Conservation (phyloP, 2,329 filamentous ascomycete genomes). For the Colletotrichum viniferum region DNA sequence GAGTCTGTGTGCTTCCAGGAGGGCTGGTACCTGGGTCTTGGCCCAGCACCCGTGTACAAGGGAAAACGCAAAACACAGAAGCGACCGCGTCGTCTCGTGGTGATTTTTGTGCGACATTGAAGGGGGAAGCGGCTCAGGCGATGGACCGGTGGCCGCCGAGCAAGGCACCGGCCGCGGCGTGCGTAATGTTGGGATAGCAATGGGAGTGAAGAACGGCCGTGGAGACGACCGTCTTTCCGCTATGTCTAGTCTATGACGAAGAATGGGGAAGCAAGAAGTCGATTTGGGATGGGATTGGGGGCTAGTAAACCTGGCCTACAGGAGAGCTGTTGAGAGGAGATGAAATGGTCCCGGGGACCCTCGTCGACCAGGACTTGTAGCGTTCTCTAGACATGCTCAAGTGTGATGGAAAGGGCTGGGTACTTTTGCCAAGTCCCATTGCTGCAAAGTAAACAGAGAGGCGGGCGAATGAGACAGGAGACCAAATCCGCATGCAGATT, state of each 20-base stretch:
- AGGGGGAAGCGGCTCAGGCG: neutral
- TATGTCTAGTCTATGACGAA: neutral
- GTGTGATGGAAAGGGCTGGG: neutral
- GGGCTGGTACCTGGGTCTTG: neutral
- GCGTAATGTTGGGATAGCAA: neutral
- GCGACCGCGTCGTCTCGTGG: neutral
- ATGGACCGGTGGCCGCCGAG: neutral
- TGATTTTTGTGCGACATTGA: conserved; percentile 2
- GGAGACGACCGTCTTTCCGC: neutral
- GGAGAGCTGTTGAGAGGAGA: neutral
- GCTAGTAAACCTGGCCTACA: neutral
- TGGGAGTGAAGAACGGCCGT: neutral
- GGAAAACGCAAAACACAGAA: neutral
- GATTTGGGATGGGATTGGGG: neutral
- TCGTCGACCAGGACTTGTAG: neutral
- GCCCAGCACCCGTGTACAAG: neutral
- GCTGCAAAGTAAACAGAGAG: neutral
- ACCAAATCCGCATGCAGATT: neutral
- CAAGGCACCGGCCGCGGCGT: neutral
- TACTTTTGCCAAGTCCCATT: neutral
- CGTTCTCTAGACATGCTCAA: neutral
- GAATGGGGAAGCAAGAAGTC: neutral
- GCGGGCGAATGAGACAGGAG: neutral
- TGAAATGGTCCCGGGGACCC: neutral
- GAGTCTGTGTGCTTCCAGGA: neutral